Evolutionary conservation across 495 filamentous ascomycete species (phyloP).

Genomic region (Opeltia flavorubescens): DNA sequence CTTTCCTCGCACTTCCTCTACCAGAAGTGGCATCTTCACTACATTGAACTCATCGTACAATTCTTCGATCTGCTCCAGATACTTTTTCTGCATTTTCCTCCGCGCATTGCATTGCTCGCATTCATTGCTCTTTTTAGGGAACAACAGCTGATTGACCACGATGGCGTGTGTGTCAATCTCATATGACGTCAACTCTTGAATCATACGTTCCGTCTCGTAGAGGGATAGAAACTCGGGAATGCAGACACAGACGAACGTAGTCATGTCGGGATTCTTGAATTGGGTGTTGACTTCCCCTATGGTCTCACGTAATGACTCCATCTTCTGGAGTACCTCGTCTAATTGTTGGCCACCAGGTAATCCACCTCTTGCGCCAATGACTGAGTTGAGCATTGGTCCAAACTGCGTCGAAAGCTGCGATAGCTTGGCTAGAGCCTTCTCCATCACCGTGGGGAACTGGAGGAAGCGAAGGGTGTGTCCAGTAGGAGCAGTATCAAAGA

Average conservation of each 20-base stretch:
- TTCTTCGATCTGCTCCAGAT: conserved; percentile 96
- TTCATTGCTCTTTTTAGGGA: conserved; percentile 69
- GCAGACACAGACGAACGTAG: conserved; percentile 96
- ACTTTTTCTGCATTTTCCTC: conserved; percentile 99
- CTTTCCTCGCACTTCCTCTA: conserved; percentile 91
- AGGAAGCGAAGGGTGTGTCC: conserved; percentile 98
- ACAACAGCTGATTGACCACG: conserved; percentile 95
- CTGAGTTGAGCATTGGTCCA: conserved; percentile 86
- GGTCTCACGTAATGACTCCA: conserved; percentile 82
- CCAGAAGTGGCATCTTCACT: conserved; percentile 88
- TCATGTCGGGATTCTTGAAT: conserved; percentile 92
- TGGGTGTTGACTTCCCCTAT: conserved; percentile 94
- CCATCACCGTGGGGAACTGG: conserved; percentile 94
- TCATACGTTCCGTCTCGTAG: conserved; percentile 99
- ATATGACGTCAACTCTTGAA: conserved; percentile 90
- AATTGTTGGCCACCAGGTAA: conserved; percentile 86
- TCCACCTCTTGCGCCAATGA: conserved; percentile 69
- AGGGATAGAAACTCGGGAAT: conserved; percentile 95
- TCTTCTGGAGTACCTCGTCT: conserved; percentile 79
- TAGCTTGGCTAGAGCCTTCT: conserved; percentile 94
- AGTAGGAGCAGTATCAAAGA: conserved; percentile 98
- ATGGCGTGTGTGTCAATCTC: conserved; percentile 93
- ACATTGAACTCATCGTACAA: conserved; percentile 99
- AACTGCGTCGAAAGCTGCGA: conserved; percentile 89
- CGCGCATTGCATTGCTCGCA: conserved; percentile 95